Conservation (phyloP, 2,329 filamentous ascomycete species). For the Paraphaeosphaeria minitans region DNA sequence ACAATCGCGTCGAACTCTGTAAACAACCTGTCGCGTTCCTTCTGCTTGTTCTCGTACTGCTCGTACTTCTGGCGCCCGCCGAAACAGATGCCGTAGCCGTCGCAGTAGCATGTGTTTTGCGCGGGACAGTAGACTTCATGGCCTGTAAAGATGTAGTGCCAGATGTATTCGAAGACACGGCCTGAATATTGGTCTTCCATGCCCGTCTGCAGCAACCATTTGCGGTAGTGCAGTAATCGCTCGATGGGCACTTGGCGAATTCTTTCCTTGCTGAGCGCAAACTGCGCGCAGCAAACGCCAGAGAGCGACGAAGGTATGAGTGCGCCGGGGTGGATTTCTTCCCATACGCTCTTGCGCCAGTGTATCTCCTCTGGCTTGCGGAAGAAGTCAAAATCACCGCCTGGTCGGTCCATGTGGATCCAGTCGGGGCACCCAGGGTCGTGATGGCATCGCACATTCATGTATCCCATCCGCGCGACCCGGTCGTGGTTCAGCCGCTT, state of each 20-base stretch:
- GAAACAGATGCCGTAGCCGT: slow-evolving; percentile 68
- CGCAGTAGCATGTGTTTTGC: slow-evolving; percentile 61
- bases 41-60: slow-evolving; percentile 55
- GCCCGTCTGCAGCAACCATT: slow-evolving; percentile 55
- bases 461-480: slow-evolving; percentile 60
- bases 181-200: slow-evolving; percentile 47
- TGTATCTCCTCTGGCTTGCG: slow-evolving; percentile 48
- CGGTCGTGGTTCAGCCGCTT: slow-evolving; percentile 57
- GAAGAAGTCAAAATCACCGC: slow-evolving; percentile 47
- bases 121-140: slow-evolving; percentile 47
- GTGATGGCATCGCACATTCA: slow-evolving; percentile 65
- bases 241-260: slow-evolving; percentile 56
- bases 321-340: slow-evolving; percentile 50
- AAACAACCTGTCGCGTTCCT: slow-evolving; percentile 48
- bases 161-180: slow-evolving; percentile 48
- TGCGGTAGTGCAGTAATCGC: slow-evolving; percentile 59
- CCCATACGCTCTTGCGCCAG: slow-evolving; percentile 44
- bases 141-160: slow-evolving; percentile 49
- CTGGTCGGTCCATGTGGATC: slow-evolving; percentile 55
- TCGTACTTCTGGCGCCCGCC: slow-evolving; percentile 56
- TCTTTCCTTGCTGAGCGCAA: slow-evolving; percentile 56
- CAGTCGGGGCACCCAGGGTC: slow-evolving; percentile 64
- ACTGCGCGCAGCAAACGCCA: slow-evolving; percentile 62
- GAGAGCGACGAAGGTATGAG: slow-evolving; percentile 43
- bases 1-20: slow-evolving; percentile 48